Conservation (phyloP, 176 grass and related monocot species). For the Raddia guianensis region DNA sequence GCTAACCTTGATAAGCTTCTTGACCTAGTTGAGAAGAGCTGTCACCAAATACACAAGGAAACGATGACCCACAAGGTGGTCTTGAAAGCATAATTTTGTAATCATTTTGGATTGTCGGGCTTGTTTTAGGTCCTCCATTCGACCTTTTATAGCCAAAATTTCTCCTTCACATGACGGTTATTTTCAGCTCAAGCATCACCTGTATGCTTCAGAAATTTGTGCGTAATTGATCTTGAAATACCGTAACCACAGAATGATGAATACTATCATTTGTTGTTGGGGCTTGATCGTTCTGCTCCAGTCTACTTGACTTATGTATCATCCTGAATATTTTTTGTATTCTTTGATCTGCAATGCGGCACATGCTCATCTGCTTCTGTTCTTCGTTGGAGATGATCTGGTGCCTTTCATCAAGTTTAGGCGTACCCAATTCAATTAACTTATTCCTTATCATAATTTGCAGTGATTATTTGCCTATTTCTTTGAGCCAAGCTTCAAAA, state of each 20-base stretch:
- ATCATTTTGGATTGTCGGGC: constrained; percentile 13
- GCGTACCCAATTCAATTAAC: background rate
- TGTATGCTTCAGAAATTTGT: background rate
- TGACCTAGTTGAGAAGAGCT: constrained; percentile 92
- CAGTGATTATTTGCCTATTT: no score
- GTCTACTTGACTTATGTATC: constrained; percentile 23
- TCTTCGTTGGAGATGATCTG: background rate
- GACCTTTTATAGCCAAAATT: background rate
- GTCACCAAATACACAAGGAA: constrained; percentile 98
- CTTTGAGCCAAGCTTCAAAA: no score
- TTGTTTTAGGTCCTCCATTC: constrained; percentile 5
- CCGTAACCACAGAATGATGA: constrained; percentile 22
- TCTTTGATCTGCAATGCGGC: constrained; percentile 19
- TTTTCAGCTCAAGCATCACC: constrained; percentile 17
- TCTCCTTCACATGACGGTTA: constrained; percentile 1
- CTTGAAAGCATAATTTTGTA: constrained; percentile 59
- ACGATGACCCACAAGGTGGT: constrained; percentile 94
- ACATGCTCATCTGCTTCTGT: background rate
- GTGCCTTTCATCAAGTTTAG: background rate
- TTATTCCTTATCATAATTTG: no score
- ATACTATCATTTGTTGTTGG: constrained; percentile 16
- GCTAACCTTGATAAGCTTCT: constrained; percentile 88
- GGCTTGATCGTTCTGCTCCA: background rate
- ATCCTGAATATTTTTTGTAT: constrained; percentile 21
- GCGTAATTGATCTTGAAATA: background rate